A percentile compares a stretch with the other conserved stretches of the same genome.
phyloP scores from a whole-genome alignment of 345 rosid species.

The Passiflora organensis region DNA sequence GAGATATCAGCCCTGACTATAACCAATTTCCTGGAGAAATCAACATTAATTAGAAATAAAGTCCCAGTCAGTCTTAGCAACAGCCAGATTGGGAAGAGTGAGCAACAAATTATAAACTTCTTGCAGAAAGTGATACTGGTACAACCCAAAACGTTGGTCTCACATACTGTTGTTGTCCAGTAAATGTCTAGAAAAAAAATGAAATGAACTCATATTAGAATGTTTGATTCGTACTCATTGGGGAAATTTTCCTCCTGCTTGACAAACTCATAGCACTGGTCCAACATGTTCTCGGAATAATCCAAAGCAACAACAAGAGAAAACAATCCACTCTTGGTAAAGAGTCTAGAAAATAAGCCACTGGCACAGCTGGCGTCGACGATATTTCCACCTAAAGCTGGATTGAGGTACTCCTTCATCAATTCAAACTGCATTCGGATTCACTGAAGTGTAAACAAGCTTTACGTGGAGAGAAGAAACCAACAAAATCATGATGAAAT shows the following conservation, averaged over 20 bases:
- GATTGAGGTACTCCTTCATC: constrained; percentile 65
- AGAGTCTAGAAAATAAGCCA: constrained; percentile 74
- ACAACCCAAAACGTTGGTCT: not conserved
- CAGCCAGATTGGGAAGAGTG: too few relatives aligned
- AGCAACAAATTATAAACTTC: too few relatives aligned
- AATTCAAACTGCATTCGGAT: constrained; percentile 57
- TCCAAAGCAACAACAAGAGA: constrained; percentile 74
- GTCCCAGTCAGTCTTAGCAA: too few relatives aligned
- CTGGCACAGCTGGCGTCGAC: constrained; percentile 92
- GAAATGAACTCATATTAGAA: constrained; percentile 3
- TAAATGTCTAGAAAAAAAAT: not conserved
- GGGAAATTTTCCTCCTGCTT: constrained; percentile 61
- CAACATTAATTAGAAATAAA: too few relatives aligned
- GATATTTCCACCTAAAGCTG: constrained; percentile 72
- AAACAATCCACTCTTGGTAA: constrained; percentile 66
- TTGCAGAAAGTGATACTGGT: too few relatives aligned
- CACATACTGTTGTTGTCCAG: not conserved
- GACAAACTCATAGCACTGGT: constrained; percentile 62
- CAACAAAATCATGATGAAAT: not conserved
- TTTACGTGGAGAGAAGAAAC: not conserved
- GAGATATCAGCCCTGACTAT: constrained; percentile 88
- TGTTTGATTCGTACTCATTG: constrained; percentile 44
- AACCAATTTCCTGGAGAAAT: constrained; percentile 46
- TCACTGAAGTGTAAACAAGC: not conserved
- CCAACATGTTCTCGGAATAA: constrained; percentile 85